Base-by-base conservation (phyloP, 148 eudicot genomes). In the Silene latifolia region DNA sequence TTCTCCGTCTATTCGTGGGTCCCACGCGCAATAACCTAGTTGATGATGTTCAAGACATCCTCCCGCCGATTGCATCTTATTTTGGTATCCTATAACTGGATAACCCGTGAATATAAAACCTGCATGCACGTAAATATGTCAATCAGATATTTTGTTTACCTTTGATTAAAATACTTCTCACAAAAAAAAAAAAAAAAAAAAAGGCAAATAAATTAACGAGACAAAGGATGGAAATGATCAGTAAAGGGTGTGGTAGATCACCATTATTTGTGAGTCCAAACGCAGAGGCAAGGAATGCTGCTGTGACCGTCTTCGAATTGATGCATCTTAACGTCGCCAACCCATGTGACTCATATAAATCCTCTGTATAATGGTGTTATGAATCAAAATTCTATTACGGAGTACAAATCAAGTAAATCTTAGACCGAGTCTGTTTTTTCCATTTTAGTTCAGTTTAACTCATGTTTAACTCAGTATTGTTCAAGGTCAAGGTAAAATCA, bases 1-100 rank as follows among this genome's bases (percentile, higher is more conserved):
- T 23, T 20, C 6, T 25, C 48, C 74, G 1, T 72, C 32, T 29
- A 57, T 57, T 23, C 74, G 57, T 27, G 74, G 74, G 18, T 72
- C 74, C 74, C 74, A 72, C 35, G n/a, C 32, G 15, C 74, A 72
- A 57, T 56, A 72, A 32, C 57, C 74, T 18, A n/a, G 1, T 29
- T 29, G 15, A 51, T 51, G 4, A 57, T 35, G 29, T n/a, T 57
- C 48, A 24, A 72, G 64, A 29, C 74, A 72, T 7, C 13, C 21
- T 27, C 64, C 74, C 0, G 74, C 57, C 0, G 74, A 4, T 4
- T 72, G 74, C 48, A 72, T 72, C 63, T 72, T 56, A 20, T 72
- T 72, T 57, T 72, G 74, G 39, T 72, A 72, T 72, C 74, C 74
- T 56, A 72, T 72, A 3, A 72, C 64, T 1, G 74, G 74, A 42